These are phyloP conservation scores for Geotrichum histeridarum DNA, from an alignment of 1,139 yeast genomes.

Conservation along the genomic window DNA sequence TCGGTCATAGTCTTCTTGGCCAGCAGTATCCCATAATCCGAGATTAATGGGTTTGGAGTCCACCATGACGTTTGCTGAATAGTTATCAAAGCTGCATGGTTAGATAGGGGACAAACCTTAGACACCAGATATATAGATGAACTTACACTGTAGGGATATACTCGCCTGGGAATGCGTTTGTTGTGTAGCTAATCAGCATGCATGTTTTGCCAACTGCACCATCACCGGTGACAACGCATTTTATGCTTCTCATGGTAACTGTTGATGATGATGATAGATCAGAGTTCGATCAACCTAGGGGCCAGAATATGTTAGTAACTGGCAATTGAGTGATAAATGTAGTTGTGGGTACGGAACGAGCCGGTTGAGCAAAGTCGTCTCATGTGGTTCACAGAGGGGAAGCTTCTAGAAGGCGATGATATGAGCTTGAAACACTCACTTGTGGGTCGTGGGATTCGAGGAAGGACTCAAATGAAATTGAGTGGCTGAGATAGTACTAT, in stretches of 20 bases:
- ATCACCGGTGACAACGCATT: slow-evolving; percentile 95
- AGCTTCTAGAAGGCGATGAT: too few relatives aligned
- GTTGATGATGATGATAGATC: too few relatives aligned
- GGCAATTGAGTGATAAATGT: too few relatives aligned
- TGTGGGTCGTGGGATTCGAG: too few relatives aligned
- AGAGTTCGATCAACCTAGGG: too few relatives aligned
- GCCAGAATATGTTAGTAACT: too few relatives aligned
- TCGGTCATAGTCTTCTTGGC: slow-evolving; percentile 97
- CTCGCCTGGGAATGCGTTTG: slow-evolving; percentile 91
- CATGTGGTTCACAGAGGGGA: too few relatives aligned
- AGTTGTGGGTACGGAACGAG: too few relatives aligned
- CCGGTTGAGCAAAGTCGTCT: too few relatives aligned
- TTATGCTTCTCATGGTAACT: slow-evolving; percentile 68
- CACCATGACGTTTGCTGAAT: slow-evolving; percentile 79
- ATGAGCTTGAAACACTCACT: too few relatives aligned
- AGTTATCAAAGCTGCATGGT: slow-evolving; percentile 58
- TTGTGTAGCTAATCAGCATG: slow-evolving; percentile 81
- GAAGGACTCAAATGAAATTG: too few relatives aligned
- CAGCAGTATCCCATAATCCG: slow-evolving; percentile 96
- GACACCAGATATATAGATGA: background rate
- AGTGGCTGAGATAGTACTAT: too few relatives aligned
- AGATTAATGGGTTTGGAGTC: slow-evolving; percentile 53
- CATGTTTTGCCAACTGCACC: slow-evolving; percentile 94
- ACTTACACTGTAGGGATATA: slow-evolving; percentile 80
- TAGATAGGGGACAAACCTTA: background rate